These are phyloP conservation scores for Xylaria sp. DNA, from an alignment of 2,329 filamentous ascomycete species.

Conservation along the genomic window DNA sequence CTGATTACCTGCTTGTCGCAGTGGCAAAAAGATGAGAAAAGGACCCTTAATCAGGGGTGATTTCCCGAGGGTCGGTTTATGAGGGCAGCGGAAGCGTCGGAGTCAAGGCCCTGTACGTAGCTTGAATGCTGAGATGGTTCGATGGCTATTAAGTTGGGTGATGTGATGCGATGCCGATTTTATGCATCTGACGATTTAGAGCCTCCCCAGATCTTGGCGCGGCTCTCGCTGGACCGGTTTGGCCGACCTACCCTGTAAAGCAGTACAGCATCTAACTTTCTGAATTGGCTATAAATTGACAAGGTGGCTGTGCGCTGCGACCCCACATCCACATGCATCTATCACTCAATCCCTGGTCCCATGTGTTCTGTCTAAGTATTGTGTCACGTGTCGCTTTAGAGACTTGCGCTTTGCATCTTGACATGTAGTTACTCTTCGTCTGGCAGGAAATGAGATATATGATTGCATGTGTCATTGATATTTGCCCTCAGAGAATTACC, in stretches of 20 bases:
- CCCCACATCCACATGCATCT: not conserved
- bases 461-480: not conserved
- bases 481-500: not conserved
- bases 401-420: not conserved
- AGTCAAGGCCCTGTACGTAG: not conserved
- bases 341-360: too few relatives aligned
- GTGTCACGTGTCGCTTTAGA: not conserved
- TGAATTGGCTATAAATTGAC: not conserved
- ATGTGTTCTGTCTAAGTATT: too few relatives aligned
- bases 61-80: too few relatives aligned
- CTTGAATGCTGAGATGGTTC: constrained; percentile 18
- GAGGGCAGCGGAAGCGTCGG: not conserved
- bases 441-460: not conserved
- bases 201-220: constrained; percentile 38
- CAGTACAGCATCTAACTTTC: too few relatives aligned
- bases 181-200: constrained; percentile 19
- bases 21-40: not conserved
- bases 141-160: constrained; percentile 4
- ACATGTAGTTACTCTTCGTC: not conserved
- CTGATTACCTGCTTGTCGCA: constrained; percentile 8
- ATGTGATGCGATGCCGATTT: constrained; percentile 33
- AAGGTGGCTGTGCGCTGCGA: not conserved
- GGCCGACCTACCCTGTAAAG: constrained; percentile 13
- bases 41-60: not conserved
- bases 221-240: constrained; percentile 21